Evolutionary conservation across 345 rosid genomes (phyloP), one percentile per base, ranked within the genome.

Genomic region (Sisymbrium irio): DNA sequence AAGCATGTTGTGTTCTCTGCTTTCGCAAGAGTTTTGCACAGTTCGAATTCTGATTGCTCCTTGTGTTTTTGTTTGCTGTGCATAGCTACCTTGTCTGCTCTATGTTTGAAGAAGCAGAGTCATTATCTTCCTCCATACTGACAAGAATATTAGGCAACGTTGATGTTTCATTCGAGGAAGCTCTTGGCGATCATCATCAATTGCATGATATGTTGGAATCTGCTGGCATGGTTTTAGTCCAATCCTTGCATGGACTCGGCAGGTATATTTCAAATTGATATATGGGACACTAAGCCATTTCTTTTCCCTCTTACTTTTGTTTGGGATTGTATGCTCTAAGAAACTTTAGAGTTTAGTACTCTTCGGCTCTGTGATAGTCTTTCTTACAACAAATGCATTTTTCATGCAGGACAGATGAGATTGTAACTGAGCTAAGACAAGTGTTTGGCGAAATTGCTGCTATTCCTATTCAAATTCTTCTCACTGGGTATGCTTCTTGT

Each of bases 181-280:
- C 65, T 56, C 32, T 44, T 10, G 86, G n/a, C n/a, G n/a, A 64
- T 30, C 80, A 68, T 17, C 50, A 15, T 6, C 87, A 81, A 17
- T 41, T 83, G 7, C 62, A 50, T 50, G 91, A 86, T 20, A 80
- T 83, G 84, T 67, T 78, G 82, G 89, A 80, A 75, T 87, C 96
- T 33, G 82, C 87, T 66, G 97, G 92, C 7, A 87, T 90, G 96
- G 93, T 93, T 56, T 80, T 87, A 51, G 87, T 90, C 68, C 98
- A 93, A 82, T 87, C 97, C 28, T 74, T 90, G 82, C 84, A 82
- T 57, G 83, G 83, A 73, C 78, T 87, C 46, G 84, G 81, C 75
- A 84, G 96, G 97, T 84, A 70, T 44, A 17, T 9, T 65, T 50
- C 59, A 51, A 18, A 42, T 13, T n/a, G 6, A 28, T 28, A 19